Conservation (phyloP, 2,329 filamentous ascomycete genomes). For the Trichophyton mentagrophytes region DNA sequence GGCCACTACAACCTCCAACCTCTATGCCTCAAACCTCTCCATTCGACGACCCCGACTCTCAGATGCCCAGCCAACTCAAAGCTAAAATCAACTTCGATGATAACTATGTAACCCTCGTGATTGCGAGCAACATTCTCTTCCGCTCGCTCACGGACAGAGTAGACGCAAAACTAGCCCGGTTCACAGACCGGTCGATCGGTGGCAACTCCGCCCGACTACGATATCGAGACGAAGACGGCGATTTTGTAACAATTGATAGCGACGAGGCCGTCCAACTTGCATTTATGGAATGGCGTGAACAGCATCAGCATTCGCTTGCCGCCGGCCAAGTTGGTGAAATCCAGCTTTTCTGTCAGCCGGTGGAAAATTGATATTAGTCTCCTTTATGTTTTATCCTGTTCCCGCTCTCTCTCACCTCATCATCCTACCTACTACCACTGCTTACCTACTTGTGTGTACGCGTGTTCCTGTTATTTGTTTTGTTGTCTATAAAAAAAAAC, state of each 20-base stretch:
- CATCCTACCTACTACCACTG: no score
- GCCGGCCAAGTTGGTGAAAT: constrained; percentile 73
- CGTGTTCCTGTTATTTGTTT: background rate
- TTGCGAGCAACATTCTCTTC: constrained; percentile 88
- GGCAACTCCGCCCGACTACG: constrained; percentile 73
- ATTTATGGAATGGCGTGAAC: constrained; percentile 86
- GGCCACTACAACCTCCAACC: constrained; percentile 14
- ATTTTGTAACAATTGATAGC: constrained; percentile 83
- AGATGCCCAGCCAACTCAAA: constrained; percentile 66
- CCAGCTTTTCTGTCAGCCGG: constrained; percentile 65
- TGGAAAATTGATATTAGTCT: constrained; percentile 10
- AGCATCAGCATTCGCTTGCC: constrained; percentile 46
- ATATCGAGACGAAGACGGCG: constrained; percentile 84
- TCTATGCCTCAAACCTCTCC: constrained; percentile 20
- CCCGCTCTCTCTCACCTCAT: background rate
- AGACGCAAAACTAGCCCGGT: constrained; percentile 81
- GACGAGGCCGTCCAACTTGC: constrained; percentile 95
- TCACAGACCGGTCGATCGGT: constrained; percentile 71
- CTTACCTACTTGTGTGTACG: no score
- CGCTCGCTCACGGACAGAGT: constrained; percentile 89
- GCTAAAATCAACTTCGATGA: constrained; percentile 89
- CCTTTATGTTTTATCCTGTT: background rate
- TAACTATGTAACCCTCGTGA: constrained; percentile 90
- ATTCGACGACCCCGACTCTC: constrained; percentile 29
- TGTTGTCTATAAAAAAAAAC: background rate